phyloP scores from a whole-genome alignment of 768 basidiomycete genomes.

The Kwoniella bestiolae region DNA sequence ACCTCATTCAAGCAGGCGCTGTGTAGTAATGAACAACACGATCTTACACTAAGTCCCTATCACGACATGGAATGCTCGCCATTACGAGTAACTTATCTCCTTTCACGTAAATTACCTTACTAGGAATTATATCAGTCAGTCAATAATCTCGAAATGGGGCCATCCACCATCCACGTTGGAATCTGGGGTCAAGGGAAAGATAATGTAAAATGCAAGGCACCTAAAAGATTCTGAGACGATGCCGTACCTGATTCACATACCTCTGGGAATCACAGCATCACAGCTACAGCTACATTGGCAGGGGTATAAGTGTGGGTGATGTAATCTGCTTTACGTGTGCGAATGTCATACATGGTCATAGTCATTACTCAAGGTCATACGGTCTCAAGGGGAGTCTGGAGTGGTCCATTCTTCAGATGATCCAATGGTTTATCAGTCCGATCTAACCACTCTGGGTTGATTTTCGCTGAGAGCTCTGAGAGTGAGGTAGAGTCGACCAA shows the following conservation, averaged over 20 bases:
- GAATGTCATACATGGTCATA: background rate
- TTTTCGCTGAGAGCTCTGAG: too few relatives aligned
- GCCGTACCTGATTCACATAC: slow-evolving; percentile 9
- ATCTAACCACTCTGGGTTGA: background rate
- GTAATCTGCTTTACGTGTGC: too few relatives aligned
- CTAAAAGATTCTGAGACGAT: background rate
- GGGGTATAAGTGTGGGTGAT: too few relatives aligned
- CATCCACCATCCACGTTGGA: background rate
- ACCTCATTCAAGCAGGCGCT: too few relatives aligned
- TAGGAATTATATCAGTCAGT: too few relatives aligned
- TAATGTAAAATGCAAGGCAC: background rate
- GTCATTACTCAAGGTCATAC: background rate
- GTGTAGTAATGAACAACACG: too few relatives aligned
- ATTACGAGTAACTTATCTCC: too few relatives aligned
- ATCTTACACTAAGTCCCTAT: too few relatives aligned
- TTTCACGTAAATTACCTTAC: too few relatives aligned
- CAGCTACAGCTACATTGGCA: too few relatives aligned
- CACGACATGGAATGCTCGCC: too few relatives aligned
- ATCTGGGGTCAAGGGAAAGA: background rate
- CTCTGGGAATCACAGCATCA: background rate
- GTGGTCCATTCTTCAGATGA: background rate
- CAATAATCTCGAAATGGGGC: background rate
- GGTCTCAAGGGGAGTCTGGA: background rate
- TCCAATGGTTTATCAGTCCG: background rate
- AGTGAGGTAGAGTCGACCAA: too few relatives aligned